Evolutionary conservation across 306 rosid species (phyloP).

Genomic region (Potentilla sterilis): DNA sequence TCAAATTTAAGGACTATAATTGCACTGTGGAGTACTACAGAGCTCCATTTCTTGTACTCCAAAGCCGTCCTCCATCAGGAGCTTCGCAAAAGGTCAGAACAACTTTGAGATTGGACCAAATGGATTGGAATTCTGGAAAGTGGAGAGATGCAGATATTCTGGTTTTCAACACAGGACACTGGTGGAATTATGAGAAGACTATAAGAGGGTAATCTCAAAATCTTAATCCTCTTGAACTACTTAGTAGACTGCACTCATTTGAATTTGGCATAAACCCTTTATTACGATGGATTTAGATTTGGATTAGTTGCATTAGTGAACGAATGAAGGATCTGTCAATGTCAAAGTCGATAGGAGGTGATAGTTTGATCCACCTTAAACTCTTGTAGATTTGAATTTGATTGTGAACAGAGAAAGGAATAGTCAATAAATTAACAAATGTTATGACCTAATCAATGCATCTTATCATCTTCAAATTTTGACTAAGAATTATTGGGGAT

Average conservation of each 20-base stretch:
- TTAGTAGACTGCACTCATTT: not conserved
- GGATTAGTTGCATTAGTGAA: not conserved
- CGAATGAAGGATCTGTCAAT: not conserved
- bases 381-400: not conserved
- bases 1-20: conserved; percentile 69
- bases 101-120: conserved; percentile 67
- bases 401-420: not conserved
- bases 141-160: conserved; percentile 82
- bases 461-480: not conserved
- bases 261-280: not conserved
- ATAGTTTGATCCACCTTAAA: not conserved
- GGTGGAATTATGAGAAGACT: conserved; percentile 90
- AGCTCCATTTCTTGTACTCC: conserved; percentile 79
- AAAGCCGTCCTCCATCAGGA: conserved; percentile 64
- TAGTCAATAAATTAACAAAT: not conserved
- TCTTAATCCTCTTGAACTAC: conserved; percentile 4
- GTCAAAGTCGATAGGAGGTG: conserved; percentile 6
- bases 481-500: not conserved
- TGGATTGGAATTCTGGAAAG: conserved; percentile 76
- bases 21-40: conserved; percentile 83
- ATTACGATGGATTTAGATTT: not conserved
- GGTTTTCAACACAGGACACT: conserved; percentile 82
- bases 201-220: conserved; percentile 58
- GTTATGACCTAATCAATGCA: not conserved
- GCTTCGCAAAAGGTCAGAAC: conserved; percentile 37